A percentile compares a stretch with the other conserved stretches of the same genome.
Evolutionary conservation across 2,329 filamentous ascomycete genomes (phyloP).

Genomic region (Fusarium sp.): DNA sequence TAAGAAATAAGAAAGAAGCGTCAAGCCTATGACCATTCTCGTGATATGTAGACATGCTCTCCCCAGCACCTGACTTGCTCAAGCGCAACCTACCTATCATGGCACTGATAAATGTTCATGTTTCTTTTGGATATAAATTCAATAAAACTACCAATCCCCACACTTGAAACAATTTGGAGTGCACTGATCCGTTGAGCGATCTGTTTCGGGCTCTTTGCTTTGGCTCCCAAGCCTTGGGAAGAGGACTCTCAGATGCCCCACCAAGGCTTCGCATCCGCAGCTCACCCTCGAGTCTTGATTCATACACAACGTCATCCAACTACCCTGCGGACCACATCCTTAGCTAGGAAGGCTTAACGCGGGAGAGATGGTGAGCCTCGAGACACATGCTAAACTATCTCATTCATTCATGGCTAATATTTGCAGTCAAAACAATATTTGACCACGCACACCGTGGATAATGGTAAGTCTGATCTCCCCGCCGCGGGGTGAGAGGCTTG

Average conservation of each 20-base stretch:
- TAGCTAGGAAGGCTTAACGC: neutral
- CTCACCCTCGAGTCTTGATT: conserved; percentile 35
- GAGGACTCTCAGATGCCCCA: conserved; percentile 32
- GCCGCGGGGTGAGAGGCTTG: conserved; percentile 32
- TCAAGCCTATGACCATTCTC: neutral
- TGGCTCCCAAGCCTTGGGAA: conserved; percentile 15
- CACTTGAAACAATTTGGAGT: neutral
- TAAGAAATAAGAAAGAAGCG: conserved; percentile 14
- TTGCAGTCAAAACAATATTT: conserved; percentile 96
- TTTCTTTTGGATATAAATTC: neutral
- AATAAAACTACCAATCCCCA: neutral
- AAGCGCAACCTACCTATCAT: neutral
- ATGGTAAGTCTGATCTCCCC: conserved; percentile 68
- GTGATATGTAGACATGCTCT: neutral
- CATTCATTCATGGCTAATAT: conserved; percentile 1
- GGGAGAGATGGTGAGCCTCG: conserved; percentile 42
- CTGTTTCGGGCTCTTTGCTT: neutral
- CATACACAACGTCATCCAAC: conserved; percentile 40
- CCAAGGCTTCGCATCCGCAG: conserved; percentile 23
- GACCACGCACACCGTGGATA: conserved; percentile 88
- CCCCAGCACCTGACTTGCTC: neutral
- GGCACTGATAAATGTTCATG: neutral
- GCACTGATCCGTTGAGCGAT: neutral
- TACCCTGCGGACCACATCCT: conserved; percentile 8
- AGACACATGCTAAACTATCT: neutral